Evolutionary conservation across 2,329 filamentous ascomycete genomes (phyloP).

Genomic region (Hortaea sp.): DNA sequence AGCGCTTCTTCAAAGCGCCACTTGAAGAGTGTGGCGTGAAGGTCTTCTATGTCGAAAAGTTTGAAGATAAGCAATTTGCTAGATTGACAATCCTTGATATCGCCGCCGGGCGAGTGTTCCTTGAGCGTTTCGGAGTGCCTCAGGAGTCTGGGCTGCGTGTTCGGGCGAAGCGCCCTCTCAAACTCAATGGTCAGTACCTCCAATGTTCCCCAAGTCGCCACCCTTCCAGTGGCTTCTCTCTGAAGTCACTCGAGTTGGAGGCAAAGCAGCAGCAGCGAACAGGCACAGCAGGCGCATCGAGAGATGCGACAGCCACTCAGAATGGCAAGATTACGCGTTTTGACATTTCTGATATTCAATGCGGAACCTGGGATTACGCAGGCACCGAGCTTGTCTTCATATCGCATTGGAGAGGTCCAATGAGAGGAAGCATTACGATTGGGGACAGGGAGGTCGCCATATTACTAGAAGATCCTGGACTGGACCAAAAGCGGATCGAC

Average conservation of each 20-base stretch:
- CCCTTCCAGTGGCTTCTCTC: conserved; percentile 12
- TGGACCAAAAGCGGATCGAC: conserved; percentile 26
- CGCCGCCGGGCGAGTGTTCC: conserved; percentile 33
- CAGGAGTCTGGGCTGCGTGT: conserved; percentile 2
- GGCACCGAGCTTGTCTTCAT: conserved; percentile 29
- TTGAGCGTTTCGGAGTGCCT: conserved; percentile 25
- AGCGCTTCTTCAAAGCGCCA: conserved; percentile 28
- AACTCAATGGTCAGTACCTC: conserved; percentile 16
- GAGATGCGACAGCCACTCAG: background rate
- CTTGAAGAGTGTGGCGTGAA: conserved; percentile 31
- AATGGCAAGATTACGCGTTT: conserved; percentile 21
- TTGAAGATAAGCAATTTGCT: conserved; percentile 30
- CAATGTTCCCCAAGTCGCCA: conserved; percentile 15
- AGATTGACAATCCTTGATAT: conserved; percentile 37
- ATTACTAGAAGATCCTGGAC: conserved; percentile 10
- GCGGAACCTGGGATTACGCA: conserved; percentile 36
- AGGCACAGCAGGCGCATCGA: background rate
- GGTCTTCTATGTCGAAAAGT: conserved; percentile 36
- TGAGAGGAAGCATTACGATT: conserved; percentile 29
- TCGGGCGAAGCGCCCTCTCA: background rate
- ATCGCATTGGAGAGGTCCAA: conserved; percentile 31
- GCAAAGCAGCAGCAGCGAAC: conserved; percentile 6
- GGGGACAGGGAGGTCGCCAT: conserved; percentile 17
- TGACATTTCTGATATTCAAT: conserved; percentile 25
- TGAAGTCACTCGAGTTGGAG: conserved; percentile 17